These are phyloP conservation scores for Colletotrichum eremochloae DNA, from an alignment of 2,329 filamentous ascomycete genomes.

Conservation along the genomic window DNA sequence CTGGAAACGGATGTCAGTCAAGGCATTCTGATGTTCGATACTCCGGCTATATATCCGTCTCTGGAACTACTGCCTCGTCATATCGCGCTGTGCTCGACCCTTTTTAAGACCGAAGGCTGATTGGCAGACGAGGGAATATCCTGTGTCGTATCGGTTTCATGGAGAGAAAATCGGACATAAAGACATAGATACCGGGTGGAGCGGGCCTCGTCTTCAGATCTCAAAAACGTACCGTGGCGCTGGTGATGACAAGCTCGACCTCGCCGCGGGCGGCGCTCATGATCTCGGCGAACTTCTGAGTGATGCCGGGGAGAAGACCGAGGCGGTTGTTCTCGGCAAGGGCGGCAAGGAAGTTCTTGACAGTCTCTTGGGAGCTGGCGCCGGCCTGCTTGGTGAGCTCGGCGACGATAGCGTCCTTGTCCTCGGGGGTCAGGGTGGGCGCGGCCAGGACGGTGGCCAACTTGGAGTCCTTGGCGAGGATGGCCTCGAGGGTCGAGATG, in stretches of 20 bases:
- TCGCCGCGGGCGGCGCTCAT: slow-evolving; percentile 93
- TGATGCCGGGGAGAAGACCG: slow-evolving; percentile 82
- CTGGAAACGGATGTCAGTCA: slow-evolving; percentile 59
- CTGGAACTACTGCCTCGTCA: neutral
- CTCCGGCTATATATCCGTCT: neutral
- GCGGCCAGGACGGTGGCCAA: slow-evolving; percentile 81
- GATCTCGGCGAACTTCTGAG: slow-evolving; percentile 87
- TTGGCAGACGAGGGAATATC: neutral
- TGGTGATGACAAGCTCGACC: slow-evolving; percentile 92
- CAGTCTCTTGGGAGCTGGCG: slow-evolving; percentile 77
- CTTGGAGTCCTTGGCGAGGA: slow-evolving; percentile 87
- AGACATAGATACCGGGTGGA: neutral
- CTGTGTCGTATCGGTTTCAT: neutral
- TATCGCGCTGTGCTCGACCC: neutral
- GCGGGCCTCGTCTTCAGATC: neutral
- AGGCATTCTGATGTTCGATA: neutral
- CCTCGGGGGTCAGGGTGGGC: slow-evolving; percentile 80
- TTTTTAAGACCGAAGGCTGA: neutral
- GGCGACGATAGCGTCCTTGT: slow-evolving; percentile 88
- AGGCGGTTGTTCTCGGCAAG: slow-evolving; percentile 98
- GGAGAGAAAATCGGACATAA: neutral
- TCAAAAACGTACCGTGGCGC: slow-evolving; percentile 78
- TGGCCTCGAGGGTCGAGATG: slow-evolving; percentile 76
- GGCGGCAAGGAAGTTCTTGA: slow-evolving; percentile 93
- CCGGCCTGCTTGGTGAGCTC: slow-evolving; percentile 90